phyloP scores from a whole-genome alignment of 306 rosid genomes.

The Mimosa bimucronata region DNA sequence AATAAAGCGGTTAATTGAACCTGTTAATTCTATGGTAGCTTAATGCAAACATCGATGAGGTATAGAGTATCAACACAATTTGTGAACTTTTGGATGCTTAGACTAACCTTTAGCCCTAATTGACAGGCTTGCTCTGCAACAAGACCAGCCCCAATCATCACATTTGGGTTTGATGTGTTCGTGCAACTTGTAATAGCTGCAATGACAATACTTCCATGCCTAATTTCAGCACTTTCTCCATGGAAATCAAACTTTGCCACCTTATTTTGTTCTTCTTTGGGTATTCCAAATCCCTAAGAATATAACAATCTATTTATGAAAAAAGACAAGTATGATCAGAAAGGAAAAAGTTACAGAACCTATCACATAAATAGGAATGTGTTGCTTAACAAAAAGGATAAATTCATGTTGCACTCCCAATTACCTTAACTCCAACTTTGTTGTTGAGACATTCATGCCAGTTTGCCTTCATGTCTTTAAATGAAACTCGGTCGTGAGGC shows the following conservation, averaged over 20 bases:
- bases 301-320: background rate
- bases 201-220: constrained; percentile 81
- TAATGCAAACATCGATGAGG: background rate
- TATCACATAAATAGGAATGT: background rate
- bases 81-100: background rate
- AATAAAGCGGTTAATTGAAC: background rate
- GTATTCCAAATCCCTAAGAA: constrained; percentile 67
- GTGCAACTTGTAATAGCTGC: constrained; percentile 93
- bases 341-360: background rate
- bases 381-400: background rate
- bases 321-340: background rate
- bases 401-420: background rate
- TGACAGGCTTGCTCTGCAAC: constrained; percentile 81
- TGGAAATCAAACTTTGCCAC: constrained; percentile 62
- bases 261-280: constrained; percentile 66
- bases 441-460: constrained; percentile 14
- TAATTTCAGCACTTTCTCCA: constrained; percentile 64
- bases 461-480: constrained; percentile 4
- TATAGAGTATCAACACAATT: background rate
- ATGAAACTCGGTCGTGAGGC: background rate
- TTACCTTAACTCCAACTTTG: constrained; percentile 11
- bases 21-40: background rate
- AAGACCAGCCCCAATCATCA: constrained; percentile 83
- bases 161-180: constrained; percentile 85
- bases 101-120: constrained; percentile 62